A percentile compares a stretch with the other conserved stretches of the same genome.
phyloP scores from a whole-genome alignment of 345 rosid genomes.

The Salix brachista region DNA sequence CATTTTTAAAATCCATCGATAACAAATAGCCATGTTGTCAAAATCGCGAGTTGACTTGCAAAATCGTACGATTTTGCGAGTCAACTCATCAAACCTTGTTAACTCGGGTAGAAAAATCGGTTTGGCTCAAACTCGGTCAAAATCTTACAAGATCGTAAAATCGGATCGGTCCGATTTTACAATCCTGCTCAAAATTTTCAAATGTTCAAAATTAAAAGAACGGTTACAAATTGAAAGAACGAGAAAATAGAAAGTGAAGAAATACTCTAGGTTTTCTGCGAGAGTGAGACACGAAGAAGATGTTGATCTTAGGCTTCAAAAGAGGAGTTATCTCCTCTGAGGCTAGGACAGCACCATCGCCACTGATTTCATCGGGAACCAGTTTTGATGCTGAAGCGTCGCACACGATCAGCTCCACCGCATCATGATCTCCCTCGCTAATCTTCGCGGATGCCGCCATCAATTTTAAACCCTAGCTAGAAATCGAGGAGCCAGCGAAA shows the following conservation, averaged over 20 bases:
- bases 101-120: too few relatives aligned
- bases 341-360: constrained; percentile 9
- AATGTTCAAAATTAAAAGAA: too few relatives aligned
- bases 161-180: too few relatives aligned
- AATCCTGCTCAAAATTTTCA: too few relatives aligned
- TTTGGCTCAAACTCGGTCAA: too few relatives aligned
- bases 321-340: constrained; percentile 73
- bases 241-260: not conserved
- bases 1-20: too few relatives aligned
- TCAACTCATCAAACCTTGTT: too few relatives aligned
- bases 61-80: too few relatives aligned
- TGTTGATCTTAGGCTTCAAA: constrained; percentile 69
- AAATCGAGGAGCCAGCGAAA: not conserved
- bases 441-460: constrained; percentile 11
- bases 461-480: not conserved
- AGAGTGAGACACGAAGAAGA: constrained; percentile 62
- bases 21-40: too few relatives aligned
- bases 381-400: constrained; percentile 38
- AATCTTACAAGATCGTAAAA: too few relatives aligned
- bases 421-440: constrained; percentile 33
- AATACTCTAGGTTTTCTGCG: constrained; percentile 68
- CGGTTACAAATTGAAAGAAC: not conserved
- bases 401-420: constrained; percentile 59
- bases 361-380: constrained; percentile 3
- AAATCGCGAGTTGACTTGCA: too few relatives aligned